Evolutionary conservation across 2,329 filamentous ascomycete genomes (phyloP).

Genomic region (Penicillium hesseltinei): DNA sequence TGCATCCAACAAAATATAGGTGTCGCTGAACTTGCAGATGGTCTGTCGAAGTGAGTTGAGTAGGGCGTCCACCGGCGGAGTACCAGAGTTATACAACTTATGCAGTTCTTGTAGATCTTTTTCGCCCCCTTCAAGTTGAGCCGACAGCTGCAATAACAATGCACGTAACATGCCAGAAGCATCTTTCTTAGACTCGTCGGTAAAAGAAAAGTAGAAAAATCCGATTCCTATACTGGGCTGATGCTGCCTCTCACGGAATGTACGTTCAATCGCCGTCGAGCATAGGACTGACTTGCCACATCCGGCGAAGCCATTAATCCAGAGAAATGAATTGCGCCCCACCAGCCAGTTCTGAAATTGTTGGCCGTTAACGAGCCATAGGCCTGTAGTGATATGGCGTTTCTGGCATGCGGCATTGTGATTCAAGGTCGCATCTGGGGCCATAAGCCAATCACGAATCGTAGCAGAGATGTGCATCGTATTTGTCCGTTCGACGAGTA

Average conservation of each 20-base stretch:
- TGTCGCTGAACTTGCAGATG: neutral
- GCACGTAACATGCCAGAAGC: conserved; percentile 24
- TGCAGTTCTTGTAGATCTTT: conserved; percentile 17
- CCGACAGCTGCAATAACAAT: conserved; percentile 29
- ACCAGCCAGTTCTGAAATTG: conserved; percentile 26
- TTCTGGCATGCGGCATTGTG: conserved; percentile 35
- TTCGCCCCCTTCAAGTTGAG: conserved; percentile 14
- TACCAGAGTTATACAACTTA: neutral
- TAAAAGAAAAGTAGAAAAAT: conserved; percentile 24
- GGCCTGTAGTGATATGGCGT: conserved; percentile 33
- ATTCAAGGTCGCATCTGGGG: conserved; percentile 38
- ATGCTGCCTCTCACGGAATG: conserved; percentile 13
- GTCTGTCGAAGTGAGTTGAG: neutral
- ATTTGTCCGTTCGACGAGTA: conserved; percentile 5
- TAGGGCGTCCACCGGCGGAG: neutral
- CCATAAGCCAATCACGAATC: conserved; percentile 36
- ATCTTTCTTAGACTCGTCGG: conserved; percentile 27
- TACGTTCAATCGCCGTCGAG: conserved; percentile 30
- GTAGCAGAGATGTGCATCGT: conserved; percentile 23
- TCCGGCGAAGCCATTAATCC: conserved; percentile 33
- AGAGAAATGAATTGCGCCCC: conserved; percentile 28
- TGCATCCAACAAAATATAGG: conserved; percentile 13
- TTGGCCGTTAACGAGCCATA: conserved; percentile 29
- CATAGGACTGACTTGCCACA: conserved; percentile 35
- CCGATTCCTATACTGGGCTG: conserved; percentile 17